phyloP scores from a whole-genome alignment of 2,329 filamentous ascomycete genomes.

The Orbilia quercus region DNA sequence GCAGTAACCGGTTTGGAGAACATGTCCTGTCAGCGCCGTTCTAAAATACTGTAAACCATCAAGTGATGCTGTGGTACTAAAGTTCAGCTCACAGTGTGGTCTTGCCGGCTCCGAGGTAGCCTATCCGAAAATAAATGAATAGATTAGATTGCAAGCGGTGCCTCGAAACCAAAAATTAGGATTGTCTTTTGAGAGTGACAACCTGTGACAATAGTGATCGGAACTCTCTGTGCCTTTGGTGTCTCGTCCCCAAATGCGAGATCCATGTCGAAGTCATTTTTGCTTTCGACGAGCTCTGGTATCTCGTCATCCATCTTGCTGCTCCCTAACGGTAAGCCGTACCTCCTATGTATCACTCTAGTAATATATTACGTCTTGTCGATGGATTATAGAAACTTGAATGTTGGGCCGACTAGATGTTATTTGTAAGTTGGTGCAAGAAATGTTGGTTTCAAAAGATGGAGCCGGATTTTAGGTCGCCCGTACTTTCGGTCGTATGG shows the following conservation, averaged over 20 bases:
- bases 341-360: neutral
- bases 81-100: constrained; percentile 73
- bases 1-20: neutral
- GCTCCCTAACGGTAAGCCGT: neutral
- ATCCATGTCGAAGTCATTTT: constrained; percentile 63
- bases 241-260: constrained; percentile 64
- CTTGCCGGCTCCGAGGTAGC: constrained; percentile 94
- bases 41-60: neutral
- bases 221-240: constrained; percentile 73
- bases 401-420: no score
- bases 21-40: neutral
- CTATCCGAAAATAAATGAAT: constrained; percentile 67
- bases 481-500: no score
- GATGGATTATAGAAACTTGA: no score
- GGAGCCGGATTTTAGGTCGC: neutral
- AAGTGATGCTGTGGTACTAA: neutral
- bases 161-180: neutral
- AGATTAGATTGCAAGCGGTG: constrained; percentile 2
- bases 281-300: constrained; percentile 73
- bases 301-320: constrained; percentile 69
- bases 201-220: constrained; percentile 87
- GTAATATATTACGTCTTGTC: no score
- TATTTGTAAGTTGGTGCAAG: neutral
- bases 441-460: neutral
- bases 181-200: constrained; percentile 57